A percentile compares a stretch with the other conserved stretches of the same genome.
phyloP scores from a whole-genome alignment of 495 filamentous ascomycete genomes.

The Lasiosphaeria miniovina region DNA sequence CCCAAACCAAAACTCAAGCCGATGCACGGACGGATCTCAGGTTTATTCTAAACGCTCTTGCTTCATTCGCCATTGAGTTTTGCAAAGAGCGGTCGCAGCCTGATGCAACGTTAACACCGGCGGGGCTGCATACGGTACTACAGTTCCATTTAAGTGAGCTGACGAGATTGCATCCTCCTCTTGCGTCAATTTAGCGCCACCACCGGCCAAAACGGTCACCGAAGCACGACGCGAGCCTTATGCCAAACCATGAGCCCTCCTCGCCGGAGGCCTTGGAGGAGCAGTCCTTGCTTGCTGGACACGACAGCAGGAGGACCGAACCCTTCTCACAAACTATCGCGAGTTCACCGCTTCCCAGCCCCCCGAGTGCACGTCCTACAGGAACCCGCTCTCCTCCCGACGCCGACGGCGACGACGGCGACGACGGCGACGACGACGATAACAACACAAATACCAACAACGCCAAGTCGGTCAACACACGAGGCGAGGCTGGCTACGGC shows the following conservation, averaged over 20 bases:
- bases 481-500: neutral
- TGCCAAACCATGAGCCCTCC: neutral
- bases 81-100: neutral
- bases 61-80: neutral
- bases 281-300: too few species aligned
- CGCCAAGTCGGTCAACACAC: neutral
- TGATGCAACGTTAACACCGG: neutral
- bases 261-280: neutral
- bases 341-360: too few species aligned
- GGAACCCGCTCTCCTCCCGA: too few species aligned
- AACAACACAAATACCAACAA: neutral
- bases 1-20: too few species aligned
- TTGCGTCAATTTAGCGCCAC: conserved; percentile 2
- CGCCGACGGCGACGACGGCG: neutral
- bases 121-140: neutral
- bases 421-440: neutral
- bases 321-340: too few species aligned
- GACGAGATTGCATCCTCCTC: conserved; percentile 6
- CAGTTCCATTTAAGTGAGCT: neutral
- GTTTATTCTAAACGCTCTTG: too few species aligned
- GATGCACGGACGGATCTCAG: too few species aligned
- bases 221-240: neutral
- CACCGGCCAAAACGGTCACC: neutral
- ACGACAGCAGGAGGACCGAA: too few species aligned
- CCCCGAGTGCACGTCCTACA: too few species aligned